These are phyloP conservation scores for Dendrobium chrysotoxum DNA, from an alignment of 106 monocot species.

Conservation along the genomic window DNA sequence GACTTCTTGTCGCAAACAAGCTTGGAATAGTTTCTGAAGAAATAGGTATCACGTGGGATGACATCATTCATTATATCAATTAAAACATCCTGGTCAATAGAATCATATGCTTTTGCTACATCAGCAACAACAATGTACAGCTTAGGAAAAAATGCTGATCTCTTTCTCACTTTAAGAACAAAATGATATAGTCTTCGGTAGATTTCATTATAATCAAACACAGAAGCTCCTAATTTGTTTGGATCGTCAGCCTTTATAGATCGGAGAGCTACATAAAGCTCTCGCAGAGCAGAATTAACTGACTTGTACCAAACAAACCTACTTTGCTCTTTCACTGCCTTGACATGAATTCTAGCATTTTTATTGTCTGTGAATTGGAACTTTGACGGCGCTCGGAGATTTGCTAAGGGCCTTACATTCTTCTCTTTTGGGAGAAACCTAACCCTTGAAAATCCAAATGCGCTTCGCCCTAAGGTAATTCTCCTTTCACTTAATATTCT, in stretches of 20 bases:
- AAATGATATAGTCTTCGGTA: conserved; percentile 47
- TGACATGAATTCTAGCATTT: not conserved
- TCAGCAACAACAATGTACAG: conserved; percentile 85
- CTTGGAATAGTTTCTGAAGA: conserved; percentile 35
- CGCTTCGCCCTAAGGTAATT: conserved; percentile 21
- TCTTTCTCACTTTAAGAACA: conserved; percentile 28
- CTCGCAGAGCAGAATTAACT: conserved; percentile 58
- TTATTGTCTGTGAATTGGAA: not conserved
- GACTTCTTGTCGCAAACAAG: conserved; percentile 40
- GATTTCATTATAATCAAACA: conserved; percentile 87
- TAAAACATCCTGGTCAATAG: conserved; percentile 63
- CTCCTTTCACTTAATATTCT: conserved; percentile 23
- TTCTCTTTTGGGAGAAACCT: conserved; percentile 78
- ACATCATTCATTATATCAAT: conserved; percentile 49
- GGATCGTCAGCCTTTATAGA: conserved; percentile 49
- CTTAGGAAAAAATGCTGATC: conserved; percentile 18
- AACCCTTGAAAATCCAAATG: conserved; percentile 75
- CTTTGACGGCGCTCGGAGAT: conserved; percentile 50
- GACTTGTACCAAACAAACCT: conserved; percentile 25
- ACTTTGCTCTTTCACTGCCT: not conserved
- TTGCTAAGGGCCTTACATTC: conserved; percentile 51
- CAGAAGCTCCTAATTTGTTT: conserved; percentile 63
- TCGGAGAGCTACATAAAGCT: conserved; percentile 49
- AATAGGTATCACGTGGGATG: conserved; percentile 40
- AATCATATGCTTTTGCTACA: conserved; percentile 92